These are phyloP conservation scores for Aspergillus ochraceus DNA, from an alignment of 2,329 filamentous ascomycete genomes.

Conservation along the genomic window DNA sequence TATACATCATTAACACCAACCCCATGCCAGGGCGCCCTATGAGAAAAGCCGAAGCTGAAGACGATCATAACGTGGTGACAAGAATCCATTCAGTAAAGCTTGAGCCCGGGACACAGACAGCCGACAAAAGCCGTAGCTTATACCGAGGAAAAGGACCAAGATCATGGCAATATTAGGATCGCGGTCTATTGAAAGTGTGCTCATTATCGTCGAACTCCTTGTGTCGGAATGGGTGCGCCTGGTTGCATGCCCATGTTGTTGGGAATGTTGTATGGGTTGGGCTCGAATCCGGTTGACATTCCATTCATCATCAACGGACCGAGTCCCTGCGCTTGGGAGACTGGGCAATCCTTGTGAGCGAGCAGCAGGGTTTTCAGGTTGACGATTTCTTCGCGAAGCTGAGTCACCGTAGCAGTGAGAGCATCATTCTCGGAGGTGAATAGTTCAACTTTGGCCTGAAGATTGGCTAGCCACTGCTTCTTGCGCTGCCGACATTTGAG, in stretches of 20 bases:
- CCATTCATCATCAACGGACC: slow-evolving; percentile 43
- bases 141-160: slow-evolving; percentile 3
- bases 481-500: slow-evolving; percentile 96
- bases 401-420: slow-evolving; percentile 77
- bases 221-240: slow-evolving; percentile 35
- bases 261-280: slow-evolving; percentile 44
- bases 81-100: not conserved
- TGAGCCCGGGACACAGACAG: slow-evolving; percentile 13
- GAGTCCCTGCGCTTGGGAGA: slow-evolving; percentile 82
- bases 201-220: slow-evolving; percentile 37
- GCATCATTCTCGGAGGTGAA: slow-evolving; percentile 90
- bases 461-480: slow-evolving; percentile 96
- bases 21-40: slow-evolving; percentile 34
- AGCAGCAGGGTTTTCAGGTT: slow-evolving; percentile 90
- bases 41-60: slow-evolving; percentile 23
- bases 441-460: slow-evolving; percentile 91
- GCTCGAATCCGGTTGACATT: slow-evolving; percentile 40
- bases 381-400: slow-evolving; percentile 87
- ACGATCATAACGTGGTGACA: slow-evolving; percentile 14
- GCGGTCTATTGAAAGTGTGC: slow-evolving; percentile 1
- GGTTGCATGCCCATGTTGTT: slow-evolving; percentile 45
- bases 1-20: slow-evolving; percentile 42
- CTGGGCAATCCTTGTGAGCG: slow-evolving; percentile 93
- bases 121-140: not conserved
- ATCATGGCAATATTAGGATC: slow-evolving; percentile 12